Percentiles rank a stretch among this genome's conserved stretches.
These are phyloP conservation scores for Rhodosporidiobolus sp. DNA, from an alignment of 768 basidiomycete species.

Conservation along the genomic window DNA sequence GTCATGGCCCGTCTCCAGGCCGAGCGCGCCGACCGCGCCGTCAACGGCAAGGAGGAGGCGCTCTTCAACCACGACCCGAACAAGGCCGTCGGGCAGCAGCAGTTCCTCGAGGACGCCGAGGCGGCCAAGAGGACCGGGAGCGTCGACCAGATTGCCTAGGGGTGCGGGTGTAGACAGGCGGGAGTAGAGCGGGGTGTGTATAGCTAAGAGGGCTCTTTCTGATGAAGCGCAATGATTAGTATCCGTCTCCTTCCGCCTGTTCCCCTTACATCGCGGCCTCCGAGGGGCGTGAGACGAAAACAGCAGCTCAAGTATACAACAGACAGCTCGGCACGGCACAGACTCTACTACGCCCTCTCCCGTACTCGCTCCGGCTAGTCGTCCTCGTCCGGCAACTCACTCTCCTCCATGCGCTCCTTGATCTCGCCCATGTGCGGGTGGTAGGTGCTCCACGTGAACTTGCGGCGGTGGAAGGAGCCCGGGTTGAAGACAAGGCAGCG, in stretches of 20 bases:
- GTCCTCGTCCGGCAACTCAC: slow-evolving; percentile 13
- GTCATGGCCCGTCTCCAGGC: slow-evolving; percentile 22
- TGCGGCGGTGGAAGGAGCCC: slow-evolving; percentile 78
- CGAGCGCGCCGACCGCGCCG: slow-evolving; percentile 23
- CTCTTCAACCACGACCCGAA: slow-evolving; percentile 2
- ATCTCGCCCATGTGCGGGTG: slow-evolving; percentile 36
- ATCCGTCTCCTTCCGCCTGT: too few species aligned
- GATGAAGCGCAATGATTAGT: too few species aligned
- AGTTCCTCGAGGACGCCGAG: slow-evolving; percentile 19
- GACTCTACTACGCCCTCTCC: background rate
- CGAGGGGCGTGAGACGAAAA: too few species aligned
- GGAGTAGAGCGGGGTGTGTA: too few species aligned
- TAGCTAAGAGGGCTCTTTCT: too few species aligned
- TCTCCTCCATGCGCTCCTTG: slow-evolving; percentile 40
- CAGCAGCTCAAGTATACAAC: too few species aligned
- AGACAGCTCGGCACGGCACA: too few species aligned
- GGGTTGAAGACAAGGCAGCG: slow-evolving; percentile 99
- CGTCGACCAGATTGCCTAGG: background rate
- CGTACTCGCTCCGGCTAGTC: background rate
- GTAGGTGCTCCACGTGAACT: slow-evolving; percentile 84
- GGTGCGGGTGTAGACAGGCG: background rate
- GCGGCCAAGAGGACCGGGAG: too few species aligned
- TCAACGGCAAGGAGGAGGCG: background rate
- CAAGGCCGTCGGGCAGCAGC: slow-evolving; percentile 3
- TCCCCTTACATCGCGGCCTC: too few species aligned